Evolutionary conservation across 306 rosid species (phyloP), one percentile per base, ranked within the genome.

Genomic region (Cicer chorassanicum): DNA sequence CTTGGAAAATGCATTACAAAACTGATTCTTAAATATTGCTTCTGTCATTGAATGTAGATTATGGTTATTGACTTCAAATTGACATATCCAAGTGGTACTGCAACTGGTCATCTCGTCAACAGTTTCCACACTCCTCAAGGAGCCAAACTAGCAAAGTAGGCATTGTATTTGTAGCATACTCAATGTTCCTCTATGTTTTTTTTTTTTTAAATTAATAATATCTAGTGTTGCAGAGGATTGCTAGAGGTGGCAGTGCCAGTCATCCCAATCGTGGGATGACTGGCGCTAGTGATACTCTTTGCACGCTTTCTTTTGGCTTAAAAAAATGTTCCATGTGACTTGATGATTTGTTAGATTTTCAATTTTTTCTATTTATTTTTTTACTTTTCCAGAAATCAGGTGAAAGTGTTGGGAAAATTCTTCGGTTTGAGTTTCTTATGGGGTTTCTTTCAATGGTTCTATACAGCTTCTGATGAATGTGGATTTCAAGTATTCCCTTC

Each of bases 31-130:
- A 45, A 34, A 66, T 81, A 21, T 48, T 68, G 55, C 70, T 60
- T 75, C 14, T 62, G 51, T 42, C 64, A 41, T 55, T 40, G 68
- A 43, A 62, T 56, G 61, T 78, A 86, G 90, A 73, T 81, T 75
- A 86, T 86, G 90, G 11, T 86, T 41, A 75, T 86, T 56, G 86
- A 84, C 56, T 84, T 86, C 76, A 86, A 84, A 76, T 74, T 84
- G 80, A 86, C 84, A 45, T 86, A 86, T 86, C 90, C 90, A 13
- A 86, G 90, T 86, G 90, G 90, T 54, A 86, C 90, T 49, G 88
- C 88, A 63, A 86, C 88, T 44, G 90, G 88, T 50, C 75, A 72
- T 86, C 90, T 86, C 61, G 84, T 86, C 79, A 86, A 86, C 83
- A 84, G 90, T 54, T 81, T 86, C 83, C 90, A 86, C 78, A 86